phyloP scores from a whole-genome alignment of 352 stramenopile species.

The Phytopythium delawarense region DNA sequence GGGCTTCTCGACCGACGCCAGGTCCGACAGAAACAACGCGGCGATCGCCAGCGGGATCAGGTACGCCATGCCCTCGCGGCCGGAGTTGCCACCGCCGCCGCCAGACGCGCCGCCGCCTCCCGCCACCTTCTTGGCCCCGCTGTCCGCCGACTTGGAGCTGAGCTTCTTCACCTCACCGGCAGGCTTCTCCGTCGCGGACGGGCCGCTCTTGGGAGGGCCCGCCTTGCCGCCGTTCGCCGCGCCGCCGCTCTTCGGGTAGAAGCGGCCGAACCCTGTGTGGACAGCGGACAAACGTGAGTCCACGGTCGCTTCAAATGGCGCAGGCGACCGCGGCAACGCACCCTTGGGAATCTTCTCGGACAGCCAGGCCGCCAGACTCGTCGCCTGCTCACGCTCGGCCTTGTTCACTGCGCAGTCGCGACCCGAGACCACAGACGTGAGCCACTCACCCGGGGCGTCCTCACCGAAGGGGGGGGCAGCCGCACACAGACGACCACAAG shows the following conservation, averaged over 20 bases:
- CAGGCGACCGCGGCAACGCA: constrained; percentile 7
- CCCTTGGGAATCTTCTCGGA: constrained; percentile 76
- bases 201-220: constrained; percentile 40
- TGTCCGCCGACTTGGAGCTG: constrained; percentile 53
- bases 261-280: constrained; percentile 66
- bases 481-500: no score
- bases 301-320: neutral
- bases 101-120: constrained; percentile 24
- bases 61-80: constrained; percentile 68
- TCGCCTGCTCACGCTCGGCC: constrained; percentile 37
- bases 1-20: constrained; percentile 69
- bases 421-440: no score
- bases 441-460: no score
- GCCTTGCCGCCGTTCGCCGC: constrained; percentile 29
- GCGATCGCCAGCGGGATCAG: constrained; percentile 68
- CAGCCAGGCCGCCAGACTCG: constrained; percentile 70
- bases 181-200: constrained; percentile 42
- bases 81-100: constrained; percentile 23
- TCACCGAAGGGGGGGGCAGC: no score
- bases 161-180: constrained; percentile 62
- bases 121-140: constrained; percentile 29
- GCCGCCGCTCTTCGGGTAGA: constrained; percentile 77
- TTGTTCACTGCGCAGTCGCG: constrained; percentile 30
- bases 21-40: constrained; percentile 68
- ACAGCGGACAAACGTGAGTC: constrained; percentile 1